Evolutionary conservation across 176 grass and related monocot species (phyloP).

Genomic region (Oryza nivara): DNA sequence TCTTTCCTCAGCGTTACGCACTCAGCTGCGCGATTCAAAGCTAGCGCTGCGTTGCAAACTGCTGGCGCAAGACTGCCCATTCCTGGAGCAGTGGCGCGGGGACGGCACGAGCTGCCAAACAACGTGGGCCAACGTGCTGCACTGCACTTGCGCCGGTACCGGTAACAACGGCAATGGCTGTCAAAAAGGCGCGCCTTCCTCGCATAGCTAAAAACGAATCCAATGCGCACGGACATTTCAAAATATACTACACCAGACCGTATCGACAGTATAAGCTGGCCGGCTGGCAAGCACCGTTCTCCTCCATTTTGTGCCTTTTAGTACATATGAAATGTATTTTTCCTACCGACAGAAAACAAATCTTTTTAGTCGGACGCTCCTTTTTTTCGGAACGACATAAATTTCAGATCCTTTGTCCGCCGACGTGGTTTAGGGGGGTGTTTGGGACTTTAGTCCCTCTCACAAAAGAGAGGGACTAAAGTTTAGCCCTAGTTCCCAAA

Average conservation of each 20-base stretch:
- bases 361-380: neutral
- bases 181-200: slow-evolving; percentile 29
- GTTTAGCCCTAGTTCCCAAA: too few species aligned
- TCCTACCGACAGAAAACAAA: neutral
- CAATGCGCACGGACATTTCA: neutral
- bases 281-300: neutral
- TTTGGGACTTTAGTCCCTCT: too few species aligned
- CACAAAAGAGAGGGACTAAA: too few species aligned
- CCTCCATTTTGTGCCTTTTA: too few species aligned
- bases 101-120: slow-evolving; percentile 23
- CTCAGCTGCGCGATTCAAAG: neutral
- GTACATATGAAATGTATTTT: too few species aligned
- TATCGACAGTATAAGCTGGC: too few species aligned
- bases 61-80: neutral
- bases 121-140: slow-evolving; percentile 7
- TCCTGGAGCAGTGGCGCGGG: slow-evolving; percentile 22
- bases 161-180: slow-evolving; percentile 13
- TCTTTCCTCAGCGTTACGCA: neutral
- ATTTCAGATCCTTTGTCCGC: neutral
- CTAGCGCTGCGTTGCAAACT: neutral
- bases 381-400: neutral
- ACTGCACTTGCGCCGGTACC: neutral
- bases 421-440: neutral
- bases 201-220: neutral
- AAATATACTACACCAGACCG: neutral